Percentiles rank a stretch among this genome's conserved stretches.
phyloP scores from a whole-genome alignment of 139 green algal genomes.

The Edaphochlamys debaryana region DNA sequence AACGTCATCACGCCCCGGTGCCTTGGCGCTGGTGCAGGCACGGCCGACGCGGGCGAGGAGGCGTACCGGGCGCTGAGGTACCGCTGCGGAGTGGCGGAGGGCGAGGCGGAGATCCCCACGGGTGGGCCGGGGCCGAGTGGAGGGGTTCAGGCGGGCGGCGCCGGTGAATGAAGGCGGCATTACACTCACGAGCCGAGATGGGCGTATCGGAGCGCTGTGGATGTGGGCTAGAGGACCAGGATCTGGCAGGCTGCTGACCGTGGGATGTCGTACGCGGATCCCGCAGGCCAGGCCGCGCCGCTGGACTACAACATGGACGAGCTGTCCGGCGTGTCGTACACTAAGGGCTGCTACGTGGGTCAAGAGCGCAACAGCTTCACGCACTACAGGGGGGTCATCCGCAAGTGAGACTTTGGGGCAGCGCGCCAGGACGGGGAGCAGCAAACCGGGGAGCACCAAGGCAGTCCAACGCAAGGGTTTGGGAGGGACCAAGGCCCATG shows the following conservation, averaged over 20 bases:
- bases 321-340: constrained; percentile 89
- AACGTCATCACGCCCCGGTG: too few species aligned
- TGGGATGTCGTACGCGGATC: too few species aligned
- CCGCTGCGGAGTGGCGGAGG: constrained; percentile 87
- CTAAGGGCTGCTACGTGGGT: constrained; percentile 98
- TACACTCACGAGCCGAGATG: too few species aligned
- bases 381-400: constrained; percentile 48
- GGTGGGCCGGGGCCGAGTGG: constrained; percentile 43
- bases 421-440: too few species aligned
- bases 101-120: constrained; percentile 82
- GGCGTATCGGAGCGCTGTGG: too few species aligned
- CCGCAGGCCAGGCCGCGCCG: constrained; percentile 71
- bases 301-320: constrained; percentile 96
- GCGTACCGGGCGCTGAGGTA: constrained; percentile 73
- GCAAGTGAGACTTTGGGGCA: background rate
- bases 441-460: too few species aligned
- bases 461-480: too few species aligned
- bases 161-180: too few species aligned
- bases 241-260: too few species aligned
- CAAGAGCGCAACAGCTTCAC: constrained; percentile 77
- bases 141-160: background rate
- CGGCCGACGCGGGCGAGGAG: constrained; percentile 50
- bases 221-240: too few species aligned
- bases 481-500: too few species aligned
- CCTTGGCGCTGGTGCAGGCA: too few species aligned